Evolutionary conservation across 192 early-diverging fungal species (phyloP).

Genomic region (Rhizophlyctis rosea): DNA sequence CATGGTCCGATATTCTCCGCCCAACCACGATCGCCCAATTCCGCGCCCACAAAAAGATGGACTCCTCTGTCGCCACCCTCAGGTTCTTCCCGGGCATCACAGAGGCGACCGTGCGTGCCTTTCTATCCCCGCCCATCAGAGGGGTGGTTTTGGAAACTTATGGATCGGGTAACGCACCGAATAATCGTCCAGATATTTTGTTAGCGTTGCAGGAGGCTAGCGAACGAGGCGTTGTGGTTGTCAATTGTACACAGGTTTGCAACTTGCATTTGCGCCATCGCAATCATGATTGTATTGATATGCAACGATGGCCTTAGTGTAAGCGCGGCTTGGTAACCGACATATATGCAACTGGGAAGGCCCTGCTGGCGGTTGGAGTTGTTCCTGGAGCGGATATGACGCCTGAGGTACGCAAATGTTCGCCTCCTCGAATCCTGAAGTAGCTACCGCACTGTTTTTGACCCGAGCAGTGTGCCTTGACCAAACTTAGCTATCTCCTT

Average conservation of each 20-base stretch:
- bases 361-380: constrained; percentile 72
- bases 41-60: constrained; percentile 78
- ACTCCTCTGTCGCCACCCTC: constrained; percentile 82
- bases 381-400: constrained; percentile 94
- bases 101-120: constrained; percentile 78
- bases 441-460: too few species aligned
- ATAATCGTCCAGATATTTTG: constrained; percentile 82
- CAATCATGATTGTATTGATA: too few species aligned
- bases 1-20: constrained; percentile 82
- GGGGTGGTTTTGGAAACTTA: constrained; percentile 96
- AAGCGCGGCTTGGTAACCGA: constrained; percentile 85
- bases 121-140: constrained; percentile 77
- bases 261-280: too few species aligned
- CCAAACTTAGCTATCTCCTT: constrained; percentile 91
- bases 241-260: constrained; percentile 83
- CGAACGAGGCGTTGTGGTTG: constrained; percentile 91
- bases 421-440: too few species aligned
- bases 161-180: constrained; percentile 95
- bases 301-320: too few species aligned
- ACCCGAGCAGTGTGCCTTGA: constrained; percentile 85
- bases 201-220: constrained; percentile 78
- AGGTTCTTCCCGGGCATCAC: constrained; percentile 95
- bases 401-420: constrained; percentile 67
- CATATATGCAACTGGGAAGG: constrained; percentile 85
- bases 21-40: constrained; percentile 84